Conservation (phyloP, 306 rosid genomes). For the Canavalia gladiata region DNA sequence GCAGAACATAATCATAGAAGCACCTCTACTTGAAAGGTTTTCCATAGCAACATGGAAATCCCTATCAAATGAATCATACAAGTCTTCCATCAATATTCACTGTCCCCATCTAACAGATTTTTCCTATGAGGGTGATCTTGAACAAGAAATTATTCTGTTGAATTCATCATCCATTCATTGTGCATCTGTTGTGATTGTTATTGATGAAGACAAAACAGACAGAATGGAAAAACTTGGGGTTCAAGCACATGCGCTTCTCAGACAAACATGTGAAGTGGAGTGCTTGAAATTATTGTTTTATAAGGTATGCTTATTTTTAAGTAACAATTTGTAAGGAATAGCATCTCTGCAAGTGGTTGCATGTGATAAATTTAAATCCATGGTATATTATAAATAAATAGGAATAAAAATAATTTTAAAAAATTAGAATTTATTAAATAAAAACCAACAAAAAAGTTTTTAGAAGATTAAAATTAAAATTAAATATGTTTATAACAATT, state of each 20-base stretch:
- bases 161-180: constrained; percentile 34
- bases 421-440: too few species aligned
- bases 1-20: constrained; percentile 47
- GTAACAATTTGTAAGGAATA: not conserved
- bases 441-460: too few species aligned
- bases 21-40: constrained; percentile 54
- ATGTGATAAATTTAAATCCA: too few species aligned
- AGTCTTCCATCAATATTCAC: constrained; percentile 40
- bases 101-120: constrained; percentile 42
- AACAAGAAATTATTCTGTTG: constrained; percentile 28
- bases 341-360: not conserved
- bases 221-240: constrained; percentile 3
- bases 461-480: too few species aligned
- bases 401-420: too few species aligned
- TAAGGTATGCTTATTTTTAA: constrained; percentile 53
- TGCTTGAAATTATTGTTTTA: constrained; percentile 49
- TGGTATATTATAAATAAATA: too few species aligned
- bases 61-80: constrained; percentile 40
- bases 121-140: constrained; percentile 58
- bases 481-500: too few species aligned
- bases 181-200: constrained; percentile 54
- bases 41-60: constrained; percentile 41
- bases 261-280: constrained; percentile 46
- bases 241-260: constrained; percentile 41
- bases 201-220: constrained; percentile 47